Conservation (phyloP, 805 yeast genomes). For the Metschnikowia noctiluminum region DNA sequence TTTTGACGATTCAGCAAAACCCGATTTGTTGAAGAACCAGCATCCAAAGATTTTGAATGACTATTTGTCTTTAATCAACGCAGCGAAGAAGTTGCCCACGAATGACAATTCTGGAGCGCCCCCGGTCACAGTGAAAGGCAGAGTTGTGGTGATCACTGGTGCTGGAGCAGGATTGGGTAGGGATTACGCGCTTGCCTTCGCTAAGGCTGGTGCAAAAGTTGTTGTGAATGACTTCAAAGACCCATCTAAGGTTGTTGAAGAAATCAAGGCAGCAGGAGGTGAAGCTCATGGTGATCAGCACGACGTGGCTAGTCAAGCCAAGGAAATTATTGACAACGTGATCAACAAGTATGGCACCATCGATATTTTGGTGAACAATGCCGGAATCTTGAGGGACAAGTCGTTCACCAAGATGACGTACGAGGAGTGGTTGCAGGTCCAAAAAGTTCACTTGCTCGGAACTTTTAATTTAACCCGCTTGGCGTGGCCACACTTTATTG, state of each 20-base stretch:
- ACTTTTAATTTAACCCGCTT: conserved; percentile 78
- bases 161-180: conserved; percentile 94
- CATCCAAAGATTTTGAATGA: conserved; percentile 75
- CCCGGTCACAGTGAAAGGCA: conserved; percentile 61
- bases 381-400: conserved; percentile 90
- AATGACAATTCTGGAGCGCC: conserved; percentile 44
- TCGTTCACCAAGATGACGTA: conserved; percentile 83
- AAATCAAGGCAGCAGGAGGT: conserved; percentile 69
- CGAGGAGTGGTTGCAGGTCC: conserved; percentile 77
- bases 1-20: conserved; percentile 57
- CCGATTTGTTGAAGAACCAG: conserved; percentile 47
- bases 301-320: conserved; percentile 75
- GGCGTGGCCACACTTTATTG: conserved; percentile 86
- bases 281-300: conserved; percentile 80
- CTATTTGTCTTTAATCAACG: conserved; percentile 57
- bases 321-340: conserved; percentile 73
- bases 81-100: conserved; percentile 47
- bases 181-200: conserved; percentile 81
- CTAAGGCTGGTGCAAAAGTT: conserved; percentile 90
- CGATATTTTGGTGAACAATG: conserved; percentile 86
- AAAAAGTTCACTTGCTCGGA: conserved; percentile 78
- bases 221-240: conserved; percentile 87
- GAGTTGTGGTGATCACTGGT: conserved; percentile 91
- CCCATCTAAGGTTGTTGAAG: conserved; percentile 70
- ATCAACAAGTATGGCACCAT: conserved; percentile 73